Percentiles rank a stretch among this genome's conserved stretches.
phyloP scores from a whole-genome alignment of 148 eudicot species.

The Hydrangea macrophylla region DNA sequence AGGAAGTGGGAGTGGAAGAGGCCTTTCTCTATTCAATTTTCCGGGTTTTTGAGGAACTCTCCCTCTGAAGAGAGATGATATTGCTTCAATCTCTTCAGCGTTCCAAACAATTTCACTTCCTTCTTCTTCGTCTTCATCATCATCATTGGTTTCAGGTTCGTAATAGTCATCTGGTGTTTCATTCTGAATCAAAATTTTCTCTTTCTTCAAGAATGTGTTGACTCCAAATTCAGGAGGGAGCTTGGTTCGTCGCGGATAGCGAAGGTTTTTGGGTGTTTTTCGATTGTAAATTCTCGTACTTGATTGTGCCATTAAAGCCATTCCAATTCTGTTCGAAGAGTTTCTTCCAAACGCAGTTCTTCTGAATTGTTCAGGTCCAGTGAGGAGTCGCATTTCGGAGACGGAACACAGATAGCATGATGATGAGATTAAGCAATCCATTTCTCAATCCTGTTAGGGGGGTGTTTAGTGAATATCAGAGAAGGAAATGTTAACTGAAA shows the following conservation, averaged over 20 bases:
- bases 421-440: slow-evolving; percentile 9
- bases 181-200: slow-evolving; percentile 13
- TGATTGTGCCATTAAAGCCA: slow-evolving; percentile 9
- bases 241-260: slow-evolving; percentile 54
- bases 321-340: background rate
- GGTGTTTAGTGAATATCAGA: no score
- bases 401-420: background rate
- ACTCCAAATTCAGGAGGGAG: slow-evolving; percentile 46
- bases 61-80: slow-evolving; percentile 80
- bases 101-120: slow-evolving; percentile 45
- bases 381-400: background rate
- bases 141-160: slow-evolving; percentile 11
- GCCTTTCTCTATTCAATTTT: slow-evolving; percentile 63
- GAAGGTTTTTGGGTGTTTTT: slow-evolving; percentile 45
- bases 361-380: background rate
- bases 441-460: background rate
- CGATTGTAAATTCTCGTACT: slow-evolving; percentile 19
- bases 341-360: background rate
- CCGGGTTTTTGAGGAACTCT: slow-evolving; percentile 91
- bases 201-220: slow-evolving; percentile 27
- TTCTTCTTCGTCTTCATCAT: slow-evolving; percentile 18
- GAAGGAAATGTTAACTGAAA: no score
- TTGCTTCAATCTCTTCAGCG: slow-evolving; percentile 78
- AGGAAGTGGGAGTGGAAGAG: slow-evolving; percentile 86
- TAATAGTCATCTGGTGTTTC: slow-evolving; percentile 17